These are phyloP conservation scores for Pecoramyces ruminantium DNA, from an alignment of 192 early-diverging fungal species.

Conservation along the genomic window DNA sequence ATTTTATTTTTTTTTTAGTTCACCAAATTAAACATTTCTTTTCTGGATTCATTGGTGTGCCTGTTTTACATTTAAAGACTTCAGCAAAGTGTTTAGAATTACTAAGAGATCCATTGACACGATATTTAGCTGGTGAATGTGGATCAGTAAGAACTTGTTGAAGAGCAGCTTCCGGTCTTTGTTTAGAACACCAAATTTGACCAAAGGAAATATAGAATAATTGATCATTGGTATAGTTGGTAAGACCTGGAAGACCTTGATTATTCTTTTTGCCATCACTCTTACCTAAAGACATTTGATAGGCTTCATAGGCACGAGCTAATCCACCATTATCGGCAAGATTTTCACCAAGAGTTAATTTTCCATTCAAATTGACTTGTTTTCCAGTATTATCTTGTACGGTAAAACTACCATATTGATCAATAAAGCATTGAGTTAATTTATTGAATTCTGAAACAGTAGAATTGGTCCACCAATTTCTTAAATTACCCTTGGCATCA, in stretches of 20 bases:
- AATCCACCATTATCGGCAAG: conserved; percentile 53
- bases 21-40: too few species aligned
- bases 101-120: conserved; percentile 8
- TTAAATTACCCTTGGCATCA: conserved; percentile 12
- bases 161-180: conserved; percentile 14
- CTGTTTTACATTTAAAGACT: conserved; percentile 11
- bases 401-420: conserved; percentile 39
- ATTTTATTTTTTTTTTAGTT: too few species aligned
- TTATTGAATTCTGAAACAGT: conserved; percentile 34
- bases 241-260: conserved; percentile 31
- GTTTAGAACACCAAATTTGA: conserved; percentile 40
- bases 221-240: conserved; percentile 32
- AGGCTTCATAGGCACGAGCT: not conserved
- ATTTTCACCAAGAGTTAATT: conserved; percentile 37
- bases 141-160: conserved; percentile 5
- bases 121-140: conserved; percentile 9
- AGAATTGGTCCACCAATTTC: conserved; percentile 51
- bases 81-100: conserved; percentile 11
- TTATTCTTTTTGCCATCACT: too few species aligned
- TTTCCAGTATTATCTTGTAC: conserved; percentile 18
- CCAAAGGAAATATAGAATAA: conserved; percentile 51
- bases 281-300: too few species aligned
- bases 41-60: too few species aligned
- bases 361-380: conserved; percentile 29
- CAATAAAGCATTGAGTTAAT: too few species aligned